Base-by-base conservation (phyloP, 129 eudicot genomes). In the Centaurea solstitialis region DNA sequence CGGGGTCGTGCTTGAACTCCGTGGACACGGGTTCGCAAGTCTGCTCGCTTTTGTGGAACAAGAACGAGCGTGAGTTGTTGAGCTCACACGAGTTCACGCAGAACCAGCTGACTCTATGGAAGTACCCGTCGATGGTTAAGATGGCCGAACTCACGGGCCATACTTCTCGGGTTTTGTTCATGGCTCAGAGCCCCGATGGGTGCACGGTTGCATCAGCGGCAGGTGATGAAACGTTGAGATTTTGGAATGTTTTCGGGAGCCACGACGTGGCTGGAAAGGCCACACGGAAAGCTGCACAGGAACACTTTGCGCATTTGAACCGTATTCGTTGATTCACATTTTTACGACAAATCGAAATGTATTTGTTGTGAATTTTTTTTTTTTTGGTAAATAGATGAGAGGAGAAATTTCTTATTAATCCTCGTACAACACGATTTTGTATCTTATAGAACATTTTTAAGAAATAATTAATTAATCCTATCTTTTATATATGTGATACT, bases 161-260 rank as follows among this genome's bases (percentile, higher is more conserved):
- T 76, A 95, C 97, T 5, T 95, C 98, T 2, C 87, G 97, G 78
- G 97, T 91, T 50, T 91, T 95, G 76, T 91, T 70, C 86, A 92
- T 95, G 98, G 88, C 94, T 66, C 98, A 88, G 91, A 89, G 97
- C 70, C 99, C 98, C 41, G 99, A 93, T 79, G 98, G 99, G 17
- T 93, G 98, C 81, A 93, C 97, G 4, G 98, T 96, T 28, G 99
- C 97, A 72, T 90, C 99, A 24, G 98, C 98, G 22, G 99, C 98
- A 0, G 99, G 92, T 17, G 99, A 96, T 39, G 99, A 96, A 79
- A 93, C 98, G 0, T 87, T 93, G 75, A 85, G 99, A 66, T 93
- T 96, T 47, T 96, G 99, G 99, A 93, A 96, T 64, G 97, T 91
- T 3, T 96, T 96, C 67, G 99, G 99, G 40, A 85, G 93, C 21